A percentile compares a stretch with the other conserved stretches of the same genome.
Evolutionary conservation across 768 basidiomycete genomes (phyloP).

Genomic region (Termitomyces sp.): DNA sequence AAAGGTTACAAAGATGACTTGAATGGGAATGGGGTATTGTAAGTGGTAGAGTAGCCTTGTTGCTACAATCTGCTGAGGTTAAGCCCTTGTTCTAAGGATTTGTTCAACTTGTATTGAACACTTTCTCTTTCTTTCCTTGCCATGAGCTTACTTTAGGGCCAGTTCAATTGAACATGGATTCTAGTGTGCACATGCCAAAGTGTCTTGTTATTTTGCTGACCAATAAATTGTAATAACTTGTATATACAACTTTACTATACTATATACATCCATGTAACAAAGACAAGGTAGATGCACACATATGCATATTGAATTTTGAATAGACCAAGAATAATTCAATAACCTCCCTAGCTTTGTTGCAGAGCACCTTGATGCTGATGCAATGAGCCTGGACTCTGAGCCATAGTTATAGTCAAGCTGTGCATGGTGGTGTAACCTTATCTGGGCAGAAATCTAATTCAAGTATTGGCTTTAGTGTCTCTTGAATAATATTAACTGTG

Average conservation of each 20-base stretch:
- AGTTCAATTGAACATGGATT: not conserved
- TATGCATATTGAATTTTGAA: too few species aligned
- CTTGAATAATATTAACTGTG: not conserved
- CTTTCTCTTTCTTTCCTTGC: not conserved
- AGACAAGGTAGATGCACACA: too few species aligned
- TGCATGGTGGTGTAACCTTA: too few species aligned
- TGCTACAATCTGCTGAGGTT: not conserved
- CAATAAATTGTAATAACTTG: too few species aligned
- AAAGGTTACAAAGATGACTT: conserved; percentile 42
- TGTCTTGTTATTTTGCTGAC: too few species aligned
- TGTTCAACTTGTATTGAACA: not conserved
- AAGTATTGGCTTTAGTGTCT: conserved; percentile 9
- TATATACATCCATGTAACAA: too few species aligned
- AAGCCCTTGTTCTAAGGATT: not conserved
- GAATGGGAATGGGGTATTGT: not conserved
- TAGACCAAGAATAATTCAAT: too few species aligned
- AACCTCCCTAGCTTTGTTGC: too few species aligned
- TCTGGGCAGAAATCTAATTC: conserved; percentile 56
- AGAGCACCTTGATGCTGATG: too few species aligned
- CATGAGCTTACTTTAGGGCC: not conserved
- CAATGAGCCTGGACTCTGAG: too few species aligned
- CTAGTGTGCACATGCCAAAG: not conserved
- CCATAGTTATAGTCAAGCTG: too few species aligned
- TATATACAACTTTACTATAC: too few species aligned
- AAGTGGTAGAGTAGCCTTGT: not conserved